Percentiles rank a stretch among this genome's conserved stretches.
Conservation (phyloP, 2,329 filamentous ascomycete genomes). For the Myriosclerotinia curreyana region DNA sequence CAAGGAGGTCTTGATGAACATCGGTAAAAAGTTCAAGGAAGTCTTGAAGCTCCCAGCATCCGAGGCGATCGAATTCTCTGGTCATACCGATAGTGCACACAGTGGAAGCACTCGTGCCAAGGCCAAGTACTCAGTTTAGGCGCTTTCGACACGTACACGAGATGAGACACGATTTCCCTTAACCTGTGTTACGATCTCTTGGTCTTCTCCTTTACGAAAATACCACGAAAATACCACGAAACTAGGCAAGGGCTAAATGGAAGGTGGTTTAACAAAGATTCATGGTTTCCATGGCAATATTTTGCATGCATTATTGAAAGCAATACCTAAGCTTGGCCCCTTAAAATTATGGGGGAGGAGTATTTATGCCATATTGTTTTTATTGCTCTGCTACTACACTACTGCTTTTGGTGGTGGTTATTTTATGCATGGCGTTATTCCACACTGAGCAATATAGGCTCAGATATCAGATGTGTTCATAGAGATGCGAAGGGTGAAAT, state of each 20-base stretch:
- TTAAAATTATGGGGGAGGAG: constrained; percentile 16
- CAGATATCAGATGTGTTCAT: constrained; percentile 19
- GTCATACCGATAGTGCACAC: constrained; percentile 91
- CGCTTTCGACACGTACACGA: background rate
- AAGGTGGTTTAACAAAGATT: constrained; percentile 24
- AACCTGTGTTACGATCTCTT: constrained; percentile 11
- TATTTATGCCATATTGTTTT: constrained; percentile 24
- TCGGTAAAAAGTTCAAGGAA: constrained; percentile 90
- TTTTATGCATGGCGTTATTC: constrained; percentile 24
- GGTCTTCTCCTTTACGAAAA: constrained; percentile 2
- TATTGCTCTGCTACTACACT: constrained; percentile 21
- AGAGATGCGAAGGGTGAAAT: constrained; percentile 18
- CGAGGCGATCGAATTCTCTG: constrained; percentile 89
- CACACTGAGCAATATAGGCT: constrained; percentile 21
- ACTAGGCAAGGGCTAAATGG: constrained; percentile 17
- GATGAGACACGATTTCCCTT: constrained; percentile 19
- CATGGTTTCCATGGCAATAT: constrained; percentile 27
- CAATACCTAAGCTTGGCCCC: constrained; percentile 19
- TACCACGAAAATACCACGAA: constrained; percentile 14
- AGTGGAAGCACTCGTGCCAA: constrained; percentile 92
- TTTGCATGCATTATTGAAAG: constrained; percentile 29
- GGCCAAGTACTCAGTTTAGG: constrained; percentile 84
- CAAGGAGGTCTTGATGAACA: constrained; percentile 76
- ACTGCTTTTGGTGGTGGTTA: constrained; percentile 17
- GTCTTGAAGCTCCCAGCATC: constrained; percentile 73